Percentiles rank a stretch among this genome's conserved stretches.
These are phyloP conservation scores for Plasmodium sp. DNA, from an alignment of 169 alveolate species.

Conservation along the genomic window DNA sequence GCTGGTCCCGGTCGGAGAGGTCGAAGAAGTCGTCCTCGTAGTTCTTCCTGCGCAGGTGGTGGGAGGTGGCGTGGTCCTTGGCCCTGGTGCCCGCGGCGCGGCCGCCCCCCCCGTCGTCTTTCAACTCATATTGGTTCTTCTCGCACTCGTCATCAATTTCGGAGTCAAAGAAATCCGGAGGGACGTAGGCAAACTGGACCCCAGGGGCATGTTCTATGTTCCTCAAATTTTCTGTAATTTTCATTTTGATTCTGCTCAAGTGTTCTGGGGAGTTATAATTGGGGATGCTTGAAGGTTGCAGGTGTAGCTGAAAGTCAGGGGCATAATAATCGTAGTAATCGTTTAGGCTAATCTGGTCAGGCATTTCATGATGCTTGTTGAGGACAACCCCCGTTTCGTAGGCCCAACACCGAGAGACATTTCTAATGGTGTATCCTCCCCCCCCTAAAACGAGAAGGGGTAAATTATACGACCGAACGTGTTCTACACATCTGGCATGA, in stretches of 20 bases:
- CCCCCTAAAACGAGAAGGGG: constrained; percentile 97
- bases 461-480: constrained; percentile 91
- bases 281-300: constrained; percentile 92
- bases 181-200: constrained; percentile 92
- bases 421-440: constrained; percentile 99
- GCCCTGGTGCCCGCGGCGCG: constrained; percentile 51
- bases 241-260: constrained; percentile 91
- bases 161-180: constrained; percentile 89
- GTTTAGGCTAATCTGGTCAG: constrained; percentile 93
- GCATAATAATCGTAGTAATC: constrained; percentile 97
- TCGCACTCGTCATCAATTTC: constrained; percentile 84
- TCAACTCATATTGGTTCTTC: constrained; percentile 78
- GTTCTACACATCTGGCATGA: constrained; percentile 98
- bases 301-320: constrained; percentile 96
- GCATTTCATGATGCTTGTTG: constrained; percentile 90
- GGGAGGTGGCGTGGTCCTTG: constrained; percentile 72
- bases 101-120: constrained; percentile 84
- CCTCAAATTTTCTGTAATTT: constrained; percentile 93
- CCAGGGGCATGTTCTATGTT: constrained; percentile 97
- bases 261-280: constrained; percentile 96
- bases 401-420: constrained; percentile 99
- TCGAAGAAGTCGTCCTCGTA: constrained; percentile 81
- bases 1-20: constrained; percentile 85
- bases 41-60: constrained; percentile 82
- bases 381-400: constrained; percentile 98